phyloP scores from a whole-genome alignment of 257 asterid genomes.

The Plantago ovata region DNA sequence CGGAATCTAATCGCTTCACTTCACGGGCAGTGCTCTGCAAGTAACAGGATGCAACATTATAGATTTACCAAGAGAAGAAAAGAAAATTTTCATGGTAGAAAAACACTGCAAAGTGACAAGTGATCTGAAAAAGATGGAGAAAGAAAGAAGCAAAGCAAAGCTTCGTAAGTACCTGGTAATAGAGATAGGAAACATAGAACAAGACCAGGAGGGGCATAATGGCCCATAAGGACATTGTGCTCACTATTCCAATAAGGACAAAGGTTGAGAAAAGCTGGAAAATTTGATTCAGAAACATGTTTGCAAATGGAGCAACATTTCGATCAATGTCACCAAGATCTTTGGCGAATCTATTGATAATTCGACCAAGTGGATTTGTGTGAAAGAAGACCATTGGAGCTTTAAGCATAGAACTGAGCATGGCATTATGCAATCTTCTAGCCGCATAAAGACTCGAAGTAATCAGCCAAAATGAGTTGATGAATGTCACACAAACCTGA shows the following conservation, averaged over 20 bases:
- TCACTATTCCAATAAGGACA: constrained; percentile 89
- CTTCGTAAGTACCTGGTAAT: constrained; percentile 67
- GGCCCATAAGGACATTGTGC: constrained; percentile 97
- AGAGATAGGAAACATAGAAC: constrained; percentile 82
- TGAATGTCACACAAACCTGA: constrained; percentile 73
- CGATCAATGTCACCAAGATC: constrained; percentile 95
- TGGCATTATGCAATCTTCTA: constrained; percentile 60
- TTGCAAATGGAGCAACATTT: constrained; percentile 69
- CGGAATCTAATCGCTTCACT: constrained; percentile 90
- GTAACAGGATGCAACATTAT: too few species aligned
- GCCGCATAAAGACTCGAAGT: constrained; percentile 91
- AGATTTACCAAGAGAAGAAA: too few species aligned
- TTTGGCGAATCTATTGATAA: constrained; percentile 91
- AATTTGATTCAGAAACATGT: constrained; percentile 77
- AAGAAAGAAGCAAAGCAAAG: not conserved
- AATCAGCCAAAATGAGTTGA: constrained; percentile 93
- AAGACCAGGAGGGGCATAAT: constrained; percentile 89
- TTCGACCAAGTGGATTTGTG: constrained; percentile 94
- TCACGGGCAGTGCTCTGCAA: constrained; percentile 99
- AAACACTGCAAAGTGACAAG: not conserved
- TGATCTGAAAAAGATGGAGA: not conserved
- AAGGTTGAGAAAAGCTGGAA: constrained; percentile 88
- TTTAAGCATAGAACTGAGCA: constrained; percentile 80
- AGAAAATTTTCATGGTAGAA: too few species aligned
- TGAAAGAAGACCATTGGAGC: constrained; percentile 99